Evolutionary conservation across 257 asterid species (phyloP).

Genomic region (Rubia yunnanensis): DNA sequence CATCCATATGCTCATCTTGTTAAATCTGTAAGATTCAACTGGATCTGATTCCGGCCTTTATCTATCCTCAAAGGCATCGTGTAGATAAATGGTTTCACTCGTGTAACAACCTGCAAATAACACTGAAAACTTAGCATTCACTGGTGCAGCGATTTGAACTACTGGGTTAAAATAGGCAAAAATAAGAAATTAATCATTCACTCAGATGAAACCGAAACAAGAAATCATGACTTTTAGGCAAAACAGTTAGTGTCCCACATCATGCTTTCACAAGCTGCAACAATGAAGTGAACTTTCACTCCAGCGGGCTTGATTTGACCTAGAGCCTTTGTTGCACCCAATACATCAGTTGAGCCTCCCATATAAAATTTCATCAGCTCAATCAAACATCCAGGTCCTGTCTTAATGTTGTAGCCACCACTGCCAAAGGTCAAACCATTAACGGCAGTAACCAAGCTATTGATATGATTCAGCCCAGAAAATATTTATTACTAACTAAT

Average conservation of each 20-base stretch:
- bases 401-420: conserved; percentile 97
- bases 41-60: conserved; percentile 95
- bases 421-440: conserved; percentile 99
- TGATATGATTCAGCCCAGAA: too few relatives aligned
- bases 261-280: too few relatives aligned
- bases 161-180: too few relatives aligned
- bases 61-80: conserved; percentile 94
- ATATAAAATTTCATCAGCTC: too few relatives aligned
- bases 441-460: too few relatives aligned
- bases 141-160: background rate
- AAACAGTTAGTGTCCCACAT: too few relatives aligned
- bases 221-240: too few relatives aligned
- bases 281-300: too few relatives aligned
- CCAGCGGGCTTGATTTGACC: conserved; percentile 91
- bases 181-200: too few relatives aligned
- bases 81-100: conserved; percentile 90
- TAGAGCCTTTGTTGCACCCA: conserved; percentile 96
- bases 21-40: conserved; percentile 76
- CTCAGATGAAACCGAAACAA: too few relatives aligned
- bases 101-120: conserved; percentile 59
- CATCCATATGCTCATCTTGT: conserved; percentile 92
- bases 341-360: conserved; percentile 93
- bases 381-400: conserved; percentile 81
- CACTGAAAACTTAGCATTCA: background rate
- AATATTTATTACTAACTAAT: too few relatives aligned